phyloP scores from a whole-genome alignment of 306 rosid species.

The Rosa rugosa region DNA sequence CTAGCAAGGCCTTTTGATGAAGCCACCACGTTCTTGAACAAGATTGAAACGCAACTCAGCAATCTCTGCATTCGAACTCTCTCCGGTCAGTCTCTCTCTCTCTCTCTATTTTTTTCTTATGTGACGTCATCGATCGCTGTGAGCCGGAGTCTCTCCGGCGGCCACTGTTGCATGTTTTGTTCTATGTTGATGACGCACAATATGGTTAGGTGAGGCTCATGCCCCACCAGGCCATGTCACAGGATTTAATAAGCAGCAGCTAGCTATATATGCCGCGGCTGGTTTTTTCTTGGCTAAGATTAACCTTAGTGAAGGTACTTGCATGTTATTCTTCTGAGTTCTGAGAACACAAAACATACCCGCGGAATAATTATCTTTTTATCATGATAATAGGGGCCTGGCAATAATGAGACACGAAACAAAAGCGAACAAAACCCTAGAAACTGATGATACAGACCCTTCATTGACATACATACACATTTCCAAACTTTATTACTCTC shows the following conservation, averaged over 20 bases:
- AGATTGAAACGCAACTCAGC: conserved; percentile 74
- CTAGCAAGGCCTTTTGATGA: conserved; percentile 86
- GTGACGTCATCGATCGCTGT: background rate
- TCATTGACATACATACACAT: background rate
- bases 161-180: background rate
- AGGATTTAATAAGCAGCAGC: background rate
- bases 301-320: background rate
- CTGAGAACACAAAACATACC: background rate
- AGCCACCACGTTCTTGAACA: conserved; percentile 83
- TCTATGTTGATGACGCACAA: background rate
- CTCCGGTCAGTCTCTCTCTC: conserved; percentile 56
- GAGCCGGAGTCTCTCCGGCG: background rate
- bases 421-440: conserved; percentile 5
- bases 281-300: background rate
- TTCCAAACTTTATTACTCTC: background rate
- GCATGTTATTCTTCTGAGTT: background rate
- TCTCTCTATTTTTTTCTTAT: background rate
- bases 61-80: conserved; percentile 65
- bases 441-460: background rate
- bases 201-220: background rate
- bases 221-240: background rate
- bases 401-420: background rate
- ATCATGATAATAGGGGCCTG: background rate
- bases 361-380: background rate
- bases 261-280: background rate